Conservation (phyloP, 768 basidiomycete species). For the Panaeolus cyanescens region DNA sequence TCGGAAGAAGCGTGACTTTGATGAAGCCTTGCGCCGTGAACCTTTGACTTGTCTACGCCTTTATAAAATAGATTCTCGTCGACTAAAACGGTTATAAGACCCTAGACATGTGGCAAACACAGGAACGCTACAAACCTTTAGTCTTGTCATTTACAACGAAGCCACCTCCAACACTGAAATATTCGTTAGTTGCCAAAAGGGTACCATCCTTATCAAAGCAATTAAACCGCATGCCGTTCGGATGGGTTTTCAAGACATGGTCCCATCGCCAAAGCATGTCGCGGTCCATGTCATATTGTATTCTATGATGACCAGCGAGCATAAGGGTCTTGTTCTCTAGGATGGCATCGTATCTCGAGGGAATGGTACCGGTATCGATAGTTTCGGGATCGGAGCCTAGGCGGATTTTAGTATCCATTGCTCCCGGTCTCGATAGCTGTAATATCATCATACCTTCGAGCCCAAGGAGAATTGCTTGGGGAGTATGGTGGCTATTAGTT, state of each 20-base stretch:
- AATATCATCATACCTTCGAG: conserved; percentile 54
- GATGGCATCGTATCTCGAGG: conserved; percentile 73
- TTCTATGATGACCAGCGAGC: conserved; percentile 73
- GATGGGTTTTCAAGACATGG: conserved; percentile 84
- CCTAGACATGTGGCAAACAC: neutral
- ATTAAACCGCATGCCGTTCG: conserved; percentile 93
- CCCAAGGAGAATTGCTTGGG: conserved; percentile 83
- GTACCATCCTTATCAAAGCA: conserved; percentile 82
- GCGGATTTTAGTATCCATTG: neutral
- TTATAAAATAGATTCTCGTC: conserved; percentile 97
- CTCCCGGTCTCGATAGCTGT: too few relatives aligned
- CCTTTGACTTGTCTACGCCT: conserved; percentile 79
- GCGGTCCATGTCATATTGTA: conserved; percentile 82
- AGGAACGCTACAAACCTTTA: conserved; percentile 51
- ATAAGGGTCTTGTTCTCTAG: conserved; percentile 62
- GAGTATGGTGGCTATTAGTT: conserved; percentile 72
- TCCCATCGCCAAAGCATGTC: conserved; percentile 96
- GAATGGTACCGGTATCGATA: conserved; percentile 84
- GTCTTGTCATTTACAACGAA: conserved; percentile 97
- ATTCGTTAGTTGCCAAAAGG: conserved; percentile 91
- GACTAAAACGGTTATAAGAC: conserved; percentile 39
- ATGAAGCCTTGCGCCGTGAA: conserved; percentile 79
- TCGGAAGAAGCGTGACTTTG: conserved; percentile 54
- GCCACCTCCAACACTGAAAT: conserved; percentile 92
- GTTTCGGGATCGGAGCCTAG: conserved; percentile 89